Base-by-base conservation (phyloP, 2,329 filamentous ascomycete species). In the Orbilia quercus region DNA sequence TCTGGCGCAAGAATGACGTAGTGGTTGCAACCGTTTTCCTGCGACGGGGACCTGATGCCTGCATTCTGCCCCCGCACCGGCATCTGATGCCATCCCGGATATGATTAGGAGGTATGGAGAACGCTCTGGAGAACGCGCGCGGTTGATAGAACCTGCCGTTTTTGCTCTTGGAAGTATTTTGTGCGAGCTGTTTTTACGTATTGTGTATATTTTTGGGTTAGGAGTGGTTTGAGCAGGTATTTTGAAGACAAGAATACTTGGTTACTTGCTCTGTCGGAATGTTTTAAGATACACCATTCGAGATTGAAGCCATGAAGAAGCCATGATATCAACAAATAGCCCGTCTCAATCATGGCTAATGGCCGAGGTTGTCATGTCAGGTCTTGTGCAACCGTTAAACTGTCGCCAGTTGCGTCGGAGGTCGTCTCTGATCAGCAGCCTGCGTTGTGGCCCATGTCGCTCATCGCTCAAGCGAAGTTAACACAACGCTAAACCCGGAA, bases 1-100 rank as follows among this genome's bases (percentile, higher is more conserved):
- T 44, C 22, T 36, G 36, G 18, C 53, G 36, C 53, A 18, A 44
- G 11, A 63, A 63, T 63, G 58, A 63, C 58, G 58, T 63, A 63
- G 31, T 63, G 53, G 53, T 57, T 57, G 53, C 53, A 57, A 44
- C 53, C 53, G 44, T 11, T 50, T n/a, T 50, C 22, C 7, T 28
- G 45, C 45, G 22, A 50, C 22, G 38, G 25, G n/a, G n/a, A n/a
- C 20, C n/a, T 53, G 48, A 53, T 18, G 25, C 48, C 45, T 16
- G n/a, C 12, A 20, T 28, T n/a, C n/a, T n/a, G n/a, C n/a, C 45
- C 45, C 50, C 18, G 31, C 16, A 11, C 12, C 7, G 36, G 36
- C 16, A 38, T 38, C 28, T 5, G 2, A 36, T 40, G 7, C 16
- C 51, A 40, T 54, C 16, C 18, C 51, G 31, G 51, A 28, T 40